A percentile compares a stretch with the other conserved stretches of the same genome.
Evolutionary conservation across 192 early-diverging fungal genomes (phyloP).

Genomic region (Dissophora globulifera): DNA sequence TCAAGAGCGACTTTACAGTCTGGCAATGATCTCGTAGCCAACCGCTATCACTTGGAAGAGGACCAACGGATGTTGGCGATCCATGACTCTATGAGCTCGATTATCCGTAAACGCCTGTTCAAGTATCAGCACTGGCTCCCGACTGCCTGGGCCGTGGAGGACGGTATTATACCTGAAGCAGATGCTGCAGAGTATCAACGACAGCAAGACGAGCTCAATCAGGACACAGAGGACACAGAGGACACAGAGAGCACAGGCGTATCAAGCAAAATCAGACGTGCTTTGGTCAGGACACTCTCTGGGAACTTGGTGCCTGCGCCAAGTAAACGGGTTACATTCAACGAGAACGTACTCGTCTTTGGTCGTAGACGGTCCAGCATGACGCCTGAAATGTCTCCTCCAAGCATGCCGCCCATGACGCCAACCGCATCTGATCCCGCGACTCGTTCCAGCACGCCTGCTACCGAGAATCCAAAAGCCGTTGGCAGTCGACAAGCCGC

Average conservation of each 20-base stretch:
- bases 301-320: constrained; percentile 14
- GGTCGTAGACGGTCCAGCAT: constrained; percentile 35
- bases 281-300: constrained; percentile 19
- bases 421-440: neutral
- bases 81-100: constrained; percentile 37
- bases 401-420: neutral
- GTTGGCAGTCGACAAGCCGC: neutral
- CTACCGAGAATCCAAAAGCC: neutral
- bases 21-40: constrained; percentile 8
- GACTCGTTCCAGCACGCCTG: neutral
- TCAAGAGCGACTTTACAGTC: neutral
- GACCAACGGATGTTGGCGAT: neutral
- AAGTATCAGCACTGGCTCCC: constrained; percentile 43
- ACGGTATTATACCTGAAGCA: constrained; percentile 5
- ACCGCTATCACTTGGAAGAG: constrained; percentile 23
- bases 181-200: neutral
- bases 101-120: constrained; percentile 10
- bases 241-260: no score
- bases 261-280: constrained; percentile 9
- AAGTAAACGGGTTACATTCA: constrained; percentile 47
- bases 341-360: constrained; percentile 41
- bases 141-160: constrained; percentile 24
- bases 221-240: constrained; percentile 1
- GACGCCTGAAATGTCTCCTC: neutral
- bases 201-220: neutral